Conservation (phyloP, 1,284 basidiomycete species). For the Neotropicomus parvogracilis region DNA sequence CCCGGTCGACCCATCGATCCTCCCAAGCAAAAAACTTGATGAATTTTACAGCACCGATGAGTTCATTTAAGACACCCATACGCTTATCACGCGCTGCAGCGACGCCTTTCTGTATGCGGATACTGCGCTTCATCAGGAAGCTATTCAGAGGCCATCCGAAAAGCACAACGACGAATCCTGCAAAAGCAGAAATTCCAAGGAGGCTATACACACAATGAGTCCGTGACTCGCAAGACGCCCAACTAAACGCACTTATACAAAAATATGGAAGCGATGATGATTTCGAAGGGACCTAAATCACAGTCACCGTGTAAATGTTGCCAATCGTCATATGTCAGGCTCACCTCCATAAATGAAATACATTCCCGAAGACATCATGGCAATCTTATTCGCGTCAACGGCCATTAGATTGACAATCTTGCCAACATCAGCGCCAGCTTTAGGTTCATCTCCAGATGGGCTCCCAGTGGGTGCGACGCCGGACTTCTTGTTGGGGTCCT, state of each 20-base stretch:
- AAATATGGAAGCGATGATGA: constrained; percentile 71
- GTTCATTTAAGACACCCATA: constrained; percentile 83
- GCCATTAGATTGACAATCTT: constrained; percentile 82
- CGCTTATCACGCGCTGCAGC: constrained; percentile 77
- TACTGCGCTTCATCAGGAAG: constrained; percentile 55
- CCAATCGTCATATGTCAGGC: constrained; percentile 4
- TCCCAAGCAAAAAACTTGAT: constrained; percentile 90
- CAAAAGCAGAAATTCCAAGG: constrained; percentile 80
- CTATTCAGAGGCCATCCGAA: constrained; percentile 75
- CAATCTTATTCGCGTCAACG: constrained; percentile 59
- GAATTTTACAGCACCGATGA: constrained; percentile 78
- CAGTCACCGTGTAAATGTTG: background rate
- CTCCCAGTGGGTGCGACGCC: constrained; percentile 14
- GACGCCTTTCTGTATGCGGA: constrained; percentile 71
- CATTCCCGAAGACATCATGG: constrained; percentile 46
- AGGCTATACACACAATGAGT: constrained; percentile 45
- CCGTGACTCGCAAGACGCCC: background rate
- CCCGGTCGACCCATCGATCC: constrained; percentile 64
- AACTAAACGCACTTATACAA: constrained; percentile 65
- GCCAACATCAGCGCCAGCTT: constrained; percentile 67
- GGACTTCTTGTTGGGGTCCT: constrained; percentile 19
- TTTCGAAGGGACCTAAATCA: constrained; percentile 69
- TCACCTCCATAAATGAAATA: constrained; percentile 66
- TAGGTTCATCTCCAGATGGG: constrained; percentile 47
- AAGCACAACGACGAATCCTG: constrained; percentile 77